phyloP scores from a whole-genome alignment of 768 basidiomycete genomes.

The Tricholoma flavovirens region DNA sequence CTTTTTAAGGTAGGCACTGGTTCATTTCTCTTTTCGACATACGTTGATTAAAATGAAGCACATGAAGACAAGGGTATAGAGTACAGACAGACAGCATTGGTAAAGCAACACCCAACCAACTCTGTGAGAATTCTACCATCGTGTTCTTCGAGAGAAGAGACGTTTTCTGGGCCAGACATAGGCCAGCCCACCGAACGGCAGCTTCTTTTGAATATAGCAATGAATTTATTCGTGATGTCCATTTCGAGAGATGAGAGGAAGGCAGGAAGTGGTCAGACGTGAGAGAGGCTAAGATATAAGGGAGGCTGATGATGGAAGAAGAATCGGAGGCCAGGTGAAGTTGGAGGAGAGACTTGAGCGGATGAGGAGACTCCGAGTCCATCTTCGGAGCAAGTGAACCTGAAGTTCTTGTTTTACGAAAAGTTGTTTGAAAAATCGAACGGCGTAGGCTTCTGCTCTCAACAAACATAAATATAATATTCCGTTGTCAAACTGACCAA shows the following conservation, averaged over 20 bases:
- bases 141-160: constrained; percentile 49
- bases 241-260: constrained; percentile 67
- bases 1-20: constrained; percentile 53
- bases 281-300: constrained; percentile 54
- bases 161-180: constrained; percentile 68
- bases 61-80: constrained; percentile 15
- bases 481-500: neutral
- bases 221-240: constrained; percentile 67
- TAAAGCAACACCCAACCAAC: constrained; percentile 63
- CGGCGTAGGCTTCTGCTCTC: constrained; percentile 7
- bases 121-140: constrained; percentile 66
- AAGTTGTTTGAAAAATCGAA: constrained; percentile 9
- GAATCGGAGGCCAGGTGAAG: constrained; percentile 67
- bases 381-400: too few species aligned
- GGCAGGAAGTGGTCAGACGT: constrained; percentile 46
- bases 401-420: too few species aligned
- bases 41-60: constrained; percentile 20
- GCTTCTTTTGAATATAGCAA: constrained; percentile 73
- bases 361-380: constrained; percentile 33
- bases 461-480: constrained; percentile 16
- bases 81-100: constrained; percentile 66
- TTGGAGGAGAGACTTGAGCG: constrained; percentile 61
- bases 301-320: constrained; percentile 51
- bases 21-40: constrained; percentile 57
- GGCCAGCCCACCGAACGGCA: constrained; percentile 75